phyloP scores from a whole-genome alignment of 2,329 filamentous ascomycete genomes.

The Coleophoma crateriformis region DNA sequence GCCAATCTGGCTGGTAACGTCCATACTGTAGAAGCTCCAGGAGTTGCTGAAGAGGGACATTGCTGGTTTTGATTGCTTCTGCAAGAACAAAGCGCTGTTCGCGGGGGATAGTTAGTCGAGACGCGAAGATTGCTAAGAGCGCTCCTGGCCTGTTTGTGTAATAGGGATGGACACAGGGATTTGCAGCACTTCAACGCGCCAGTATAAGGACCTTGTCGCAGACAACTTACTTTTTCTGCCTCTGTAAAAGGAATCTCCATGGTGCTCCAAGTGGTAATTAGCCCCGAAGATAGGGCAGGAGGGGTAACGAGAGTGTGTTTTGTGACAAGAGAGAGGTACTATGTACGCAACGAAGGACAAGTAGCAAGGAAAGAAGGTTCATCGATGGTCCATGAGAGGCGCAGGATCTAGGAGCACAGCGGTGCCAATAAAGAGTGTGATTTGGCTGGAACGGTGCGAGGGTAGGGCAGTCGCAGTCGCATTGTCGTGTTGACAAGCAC shows the following conservation, averaged over 20 bases:
- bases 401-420: no score
- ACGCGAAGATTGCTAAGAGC: background rate
- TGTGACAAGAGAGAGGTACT: no score
- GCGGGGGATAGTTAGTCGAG: slow-evolving; percentile 12
- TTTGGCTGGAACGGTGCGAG: no score
- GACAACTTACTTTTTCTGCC: slow-evolving; percentile 25
- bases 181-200: slow-evolving; percentile 10
- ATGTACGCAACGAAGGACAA: no score
- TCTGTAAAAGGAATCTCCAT: slow-evolving; percentile 23
- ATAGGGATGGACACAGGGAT: slow-evolving; percentile 4
- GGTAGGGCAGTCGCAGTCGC: no score
- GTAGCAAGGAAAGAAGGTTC: no score
- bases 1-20: slow-evolving; percentile 39
- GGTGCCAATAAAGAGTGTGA: no score
- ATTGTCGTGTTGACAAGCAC: no score
- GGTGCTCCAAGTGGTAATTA: background rate
- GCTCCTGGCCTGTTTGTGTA: background rate
- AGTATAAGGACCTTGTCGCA: slow-evolving; percentile 4
- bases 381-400: no score
- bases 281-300: no score
- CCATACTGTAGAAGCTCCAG: slow-evolving; percentile 36
- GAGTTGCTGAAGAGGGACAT: slow-evolving; percentile 36
- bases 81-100: slow-evolving; percentile 37
- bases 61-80: slow-evolving; percentile 43
- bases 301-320: no score